Base-by-base conservation (phyloP, 768 basidiomycete species). In the Boletus sp. region DNA sequence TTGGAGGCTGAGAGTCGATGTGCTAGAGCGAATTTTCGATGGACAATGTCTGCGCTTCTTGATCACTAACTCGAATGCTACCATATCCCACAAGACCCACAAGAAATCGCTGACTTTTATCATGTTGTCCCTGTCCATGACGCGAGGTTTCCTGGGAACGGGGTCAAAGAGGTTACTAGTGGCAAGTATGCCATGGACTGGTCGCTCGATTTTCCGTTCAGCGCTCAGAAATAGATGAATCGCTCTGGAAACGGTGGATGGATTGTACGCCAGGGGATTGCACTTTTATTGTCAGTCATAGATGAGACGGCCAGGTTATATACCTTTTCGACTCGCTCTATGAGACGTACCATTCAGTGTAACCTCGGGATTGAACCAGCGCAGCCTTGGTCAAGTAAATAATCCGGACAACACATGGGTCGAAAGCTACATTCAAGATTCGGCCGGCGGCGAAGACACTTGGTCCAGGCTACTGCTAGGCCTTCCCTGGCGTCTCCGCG, bases 401-500 rank as follows among this genome's bases (percentile, higher is more conserved):
- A n/a, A 40, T 29, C n/a, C 25, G 21, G 11, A 48, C 21, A 47
- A 21, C 27, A 55, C 51, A 55, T 41, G 25, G 17, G 2, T 9
- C 25, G 19, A 50, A 34, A 35, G 15, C 14, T 32, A 39, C 21
- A 6, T 10, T 66, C 55, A 64, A 38, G 40, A 35, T 38, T 50
- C 68, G 10, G 30, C 42, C 1, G 34, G 27, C 8, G 49, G 43
- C 5, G 30, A 32, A 15, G 55, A 57, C 72, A 68, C 42, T 68
- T 68, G 40, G 65, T 73, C 69, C 19, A 25, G 25, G 25, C 60
- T 64, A 47, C 62, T 64, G 44, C 70, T 69, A 37, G 70, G 69
- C 56, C 72, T 69, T 23, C 75, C 79, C 60, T 80, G 82, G 23
- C 76, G 76, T 33, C 74, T 74, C 52, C 72, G 75, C 15, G 80